Evolutionary conservation across 2,329 filamentous ascomycete species (phyloP), one percentile per base, ranked within the genome.

Genomic region (Sporothrix dimorphospora): DNA sequence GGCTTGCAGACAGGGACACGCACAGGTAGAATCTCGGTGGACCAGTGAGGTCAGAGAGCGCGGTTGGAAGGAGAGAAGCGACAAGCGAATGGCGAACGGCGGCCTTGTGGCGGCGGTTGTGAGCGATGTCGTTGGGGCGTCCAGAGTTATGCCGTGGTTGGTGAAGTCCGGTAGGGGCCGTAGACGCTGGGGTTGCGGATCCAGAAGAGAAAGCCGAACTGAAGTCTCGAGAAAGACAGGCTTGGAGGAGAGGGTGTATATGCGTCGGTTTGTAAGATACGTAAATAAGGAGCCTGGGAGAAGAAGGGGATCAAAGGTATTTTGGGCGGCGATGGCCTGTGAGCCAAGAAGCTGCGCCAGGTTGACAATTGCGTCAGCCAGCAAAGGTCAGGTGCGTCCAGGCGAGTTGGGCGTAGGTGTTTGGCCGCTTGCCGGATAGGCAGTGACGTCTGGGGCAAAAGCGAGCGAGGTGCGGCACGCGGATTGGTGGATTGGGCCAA

Each of bases 251-350:
- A 45, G 9, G 19, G 30, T 8, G n/a, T 8, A 45, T 40, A 21
- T 42, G n/a, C 55, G 55, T 21, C 38, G 38, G 38, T 42, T 45
- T 27, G 21, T 45, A n/a, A n/a, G n/a, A n/a, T n/a, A 24, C 38
- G 59, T 65, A 40, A 45, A 65, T 19, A 21, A 45, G 34, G 30
- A 65, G 38, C 59, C 57, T 65, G 21, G 59, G 8, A 12, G 59
- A 14, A 24, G 49, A 69, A 68, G 71, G 59, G 70, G 63, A 53
- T 42, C 53, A 65, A 69, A 72, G 68, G 72, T 73, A 73, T 27
- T 69, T 42, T 51, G 72, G 73, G 74, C 73, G 74, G 30, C 71
- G 72, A 59, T 27, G 49, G 47, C 57, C n/a, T 65, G 59, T 5
- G 8, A 65, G 59, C 38, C 38, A 65, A 65, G 38, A 45, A 27